These are phyloP conservation scores for Cryptococcus wingfieldii DNA, from an alignment of 1,284 basidiomycete species.

Conservation along the genomic window DNA sequence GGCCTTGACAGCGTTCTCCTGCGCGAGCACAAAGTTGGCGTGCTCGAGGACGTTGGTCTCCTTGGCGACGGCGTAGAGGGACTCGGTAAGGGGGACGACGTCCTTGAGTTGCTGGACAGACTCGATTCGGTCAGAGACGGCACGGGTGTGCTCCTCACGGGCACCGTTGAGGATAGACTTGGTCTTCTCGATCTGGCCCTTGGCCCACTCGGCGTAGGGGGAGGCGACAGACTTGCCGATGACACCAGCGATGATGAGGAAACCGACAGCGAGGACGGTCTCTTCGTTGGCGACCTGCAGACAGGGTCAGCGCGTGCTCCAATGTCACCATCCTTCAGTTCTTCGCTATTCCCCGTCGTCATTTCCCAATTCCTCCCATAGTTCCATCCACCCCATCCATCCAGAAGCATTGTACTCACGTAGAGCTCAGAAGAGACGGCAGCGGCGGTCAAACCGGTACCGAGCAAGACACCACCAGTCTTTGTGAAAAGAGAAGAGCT, in stretches of 20 bases:
- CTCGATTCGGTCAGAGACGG: constrained; percentile 87
- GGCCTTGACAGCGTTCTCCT: constrained; percentile 77
- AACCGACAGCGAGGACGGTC: constrained; percentile 75
- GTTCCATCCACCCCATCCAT: background rate
- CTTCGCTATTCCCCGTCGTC: background rate
- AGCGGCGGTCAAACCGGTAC: constrained; percentile 81
- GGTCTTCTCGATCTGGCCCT: constrained; percentile 77
- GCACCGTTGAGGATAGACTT: constrained; percentile 75
- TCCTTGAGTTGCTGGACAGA: constrained; percentile 91
- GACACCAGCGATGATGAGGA: constrained; percentile 79
- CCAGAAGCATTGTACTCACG: constrained; percentile 48
- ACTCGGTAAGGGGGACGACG: constrained; percentile 82
- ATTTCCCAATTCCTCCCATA: background rate
- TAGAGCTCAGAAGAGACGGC: constrained; percentile 98
- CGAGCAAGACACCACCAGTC: constrained; percentile 85
- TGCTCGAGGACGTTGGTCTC: constrained; percentile 90
- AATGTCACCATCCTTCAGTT: background rate
- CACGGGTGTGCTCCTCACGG: constrained; percentile 84
- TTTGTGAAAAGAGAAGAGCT: constrained; percentile 91
- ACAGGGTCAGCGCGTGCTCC: background rate
- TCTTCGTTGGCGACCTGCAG: constrained; percentile 80
- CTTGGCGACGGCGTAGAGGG: constrained; percentile 90
- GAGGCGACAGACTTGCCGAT: constrained; percentile 73
- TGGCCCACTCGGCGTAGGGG: constrained; percentile 92
- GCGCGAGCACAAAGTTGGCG: constrained; percentile 83